Base-by-base conservation (phyloP, 768 basidiomycete species). In the Psilocybe subaeruginosa region DNA sequence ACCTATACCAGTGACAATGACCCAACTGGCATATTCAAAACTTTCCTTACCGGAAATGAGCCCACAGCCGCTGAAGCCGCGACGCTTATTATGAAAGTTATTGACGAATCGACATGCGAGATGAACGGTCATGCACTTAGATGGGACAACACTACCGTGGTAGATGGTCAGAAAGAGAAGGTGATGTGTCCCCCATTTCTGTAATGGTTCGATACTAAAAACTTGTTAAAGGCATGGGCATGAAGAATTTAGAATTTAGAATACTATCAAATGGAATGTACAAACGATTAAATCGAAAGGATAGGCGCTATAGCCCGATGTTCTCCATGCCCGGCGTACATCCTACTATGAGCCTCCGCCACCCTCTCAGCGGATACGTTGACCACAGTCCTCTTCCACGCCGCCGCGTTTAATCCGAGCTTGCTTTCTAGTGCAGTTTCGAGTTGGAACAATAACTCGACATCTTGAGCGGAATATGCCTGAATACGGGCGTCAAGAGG, bases 391-490 rank as follows among this genome's bases (percentile, higher is more conserved):
- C 41, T 33, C 37, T 59, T 55, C 68, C 69, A 68, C 7, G 53
- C 51, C 16, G 53, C 54, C 8, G 48, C 56, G 1, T 30, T 41
- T 12, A 8, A 0, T 5, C 68, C 66, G 3, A 72, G 54, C 43
- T 51, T 59, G 2, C 41, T 33, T 56, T 58, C 53, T 30, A 73
- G 58, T 3, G 35, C 53, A 3, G 35, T 43, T 57, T 72, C 65
- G 27, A 74, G 63, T 8, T 68, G 59, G 55, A 71, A 71, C 7
- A 74, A 62, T 19, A 76, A 51, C 4, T 65, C 61, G 12, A 75
- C 75, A 43, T 76, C 73, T 53, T 73, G 72, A 23, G 72, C 71
- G 23, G 69, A 71, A 48, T 76, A 76, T 12, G 65, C 62, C 3
- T 67, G 39, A 23, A 75, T 59, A 19, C 63, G 66, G 0, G 61